Percentiles rank a stretch among this genome's conserved stretches.
phyloP scores from a whole-genome alignment of 176 grass and related monocot species.

The Aegilops tauschii region DNA sequence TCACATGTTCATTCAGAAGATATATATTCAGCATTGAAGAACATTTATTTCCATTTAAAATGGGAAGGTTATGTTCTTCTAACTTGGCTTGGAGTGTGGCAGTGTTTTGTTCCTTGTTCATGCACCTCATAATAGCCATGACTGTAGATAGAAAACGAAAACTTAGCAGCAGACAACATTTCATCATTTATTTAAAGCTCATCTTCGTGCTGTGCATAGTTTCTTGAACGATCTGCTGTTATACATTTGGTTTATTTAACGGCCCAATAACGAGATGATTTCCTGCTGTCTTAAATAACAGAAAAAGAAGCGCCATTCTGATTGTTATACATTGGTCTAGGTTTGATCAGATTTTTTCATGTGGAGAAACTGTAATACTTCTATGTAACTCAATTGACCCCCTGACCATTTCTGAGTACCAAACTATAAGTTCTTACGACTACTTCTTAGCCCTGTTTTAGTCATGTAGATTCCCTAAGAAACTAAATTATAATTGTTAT shows the following conservation, averaged over 20 bases:
- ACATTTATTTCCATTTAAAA: conserved; percentile 55
- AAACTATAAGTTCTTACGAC: background rate
- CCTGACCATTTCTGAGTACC: background rate
- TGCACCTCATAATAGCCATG: background rate
- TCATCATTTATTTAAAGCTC: conserved; percentile 22
- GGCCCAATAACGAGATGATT: background rate
- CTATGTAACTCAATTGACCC: conserved; percentile 12
- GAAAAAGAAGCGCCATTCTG: conserved; percentile 8
- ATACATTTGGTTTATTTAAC: conserved; percentile 11
- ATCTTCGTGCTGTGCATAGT: conserved; percentile 10
- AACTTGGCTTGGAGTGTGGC: background rate
- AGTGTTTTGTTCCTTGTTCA: background rate
- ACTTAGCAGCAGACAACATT: background rate
- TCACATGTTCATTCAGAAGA: conserved; percentile 53
- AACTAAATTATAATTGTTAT: background rate
- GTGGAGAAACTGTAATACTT: background rate
- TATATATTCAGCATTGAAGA: conserved; percentile 48
- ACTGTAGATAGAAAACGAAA: conserved; percentile 23
- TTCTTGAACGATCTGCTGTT: conserved; percentile 16
- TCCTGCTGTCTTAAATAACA: background rate
- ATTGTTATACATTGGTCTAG: background rate
- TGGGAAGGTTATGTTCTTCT: conserved; percentile 39
- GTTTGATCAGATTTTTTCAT: background rate
- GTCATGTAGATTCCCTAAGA: background rate
- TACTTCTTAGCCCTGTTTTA: background rate